These are phyloP conservation scores for Basipetospora chlamydospora DNA, from an alignment of 2,329 filamentous ascomycete species.

Conservation along the genomic window DNA sequence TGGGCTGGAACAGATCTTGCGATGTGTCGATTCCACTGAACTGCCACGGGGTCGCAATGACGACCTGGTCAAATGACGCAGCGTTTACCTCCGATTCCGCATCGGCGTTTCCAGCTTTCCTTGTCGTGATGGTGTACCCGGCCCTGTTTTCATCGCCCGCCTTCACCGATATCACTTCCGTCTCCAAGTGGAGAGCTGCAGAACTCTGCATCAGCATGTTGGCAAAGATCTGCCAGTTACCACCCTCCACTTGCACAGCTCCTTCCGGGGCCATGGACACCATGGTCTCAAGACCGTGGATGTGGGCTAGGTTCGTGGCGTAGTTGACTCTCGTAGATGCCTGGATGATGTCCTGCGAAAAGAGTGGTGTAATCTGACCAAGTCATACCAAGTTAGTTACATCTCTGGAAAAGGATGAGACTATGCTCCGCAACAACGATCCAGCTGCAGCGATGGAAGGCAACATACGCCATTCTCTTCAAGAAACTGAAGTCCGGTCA, in stretches of 20 bases:
- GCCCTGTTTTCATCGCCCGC: slow-evolving; percentile 22
- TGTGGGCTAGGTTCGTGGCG: slow-evolving; percentile 70
- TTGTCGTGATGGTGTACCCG: slow-evolving; percentile 32
- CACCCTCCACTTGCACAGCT: slow-evolving; percentile 62
- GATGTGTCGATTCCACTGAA: slow-evolving; percentile 55
- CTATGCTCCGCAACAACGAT: background rate
- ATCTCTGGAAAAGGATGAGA: no score
- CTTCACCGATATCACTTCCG: slow-evolving; percentile 39
- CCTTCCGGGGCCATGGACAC: slow-evolving; percentile 83
- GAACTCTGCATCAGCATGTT: slow-evolving; percentile 55
- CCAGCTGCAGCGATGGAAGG: background rate
- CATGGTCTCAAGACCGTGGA: slow-evolving; percentile 84
- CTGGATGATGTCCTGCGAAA: slow-evolving; percentile 72
- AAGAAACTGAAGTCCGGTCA: slow-evolving; percentile 63
- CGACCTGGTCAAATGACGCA: slow-evolving; percentile 58
- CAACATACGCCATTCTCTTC: slow-evolving; percentile 39
- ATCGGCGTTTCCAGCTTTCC: slow-evolving; percentile 10
- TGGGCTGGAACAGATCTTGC: slow-evolving; percentile 52
- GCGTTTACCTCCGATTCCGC: slow-evolving; percentile 10
- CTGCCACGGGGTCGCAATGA: slow-evolving; percentile 75
- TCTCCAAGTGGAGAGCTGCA: slow-evolving; percentile 49
- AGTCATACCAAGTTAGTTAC: slow-evolving; percentile 1
- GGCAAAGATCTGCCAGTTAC: slow-evolving; percentile 93
- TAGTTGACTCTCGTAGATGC: slow-evolving; percentile 90
- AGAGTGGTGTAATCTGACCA: slow-evolving; percentile 43